Conservation (phyloP, 345 rosid genomes). For the Capsella bursapastoris region DNA sequence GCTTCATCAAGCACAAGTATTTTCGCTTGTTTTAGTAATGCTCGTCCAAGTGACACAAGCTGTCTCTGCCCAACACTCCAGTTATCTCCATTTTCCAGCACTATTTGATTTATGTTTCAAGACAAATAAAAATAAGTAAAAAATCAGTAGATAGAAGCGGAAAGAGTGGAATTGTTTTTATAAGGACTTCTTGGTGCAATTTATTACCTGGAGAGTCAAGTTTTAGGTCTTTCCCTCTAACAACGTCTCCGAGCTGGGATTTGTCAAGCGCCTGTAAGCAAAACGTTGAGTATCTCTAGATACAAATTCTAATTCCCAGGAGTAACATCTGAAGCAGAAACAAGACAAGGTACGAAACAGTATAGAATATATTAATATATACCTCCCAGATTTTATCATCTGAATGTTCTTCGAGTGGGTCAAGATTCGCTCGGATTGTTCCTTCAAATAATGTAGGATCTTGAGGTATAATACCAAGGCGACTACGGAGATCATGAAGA, state of each 20-base stretch:
- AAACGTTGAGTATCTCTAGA: slow-evolving; percentile 12
- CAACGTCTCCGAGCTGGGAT: slow-evolving; percentile 88
- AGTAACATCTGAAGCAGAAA: background rate
- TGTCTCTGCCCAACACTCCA: slow-evolving; percentile 99
- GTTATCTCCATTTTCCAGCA: slow-evolving; percentile 96
- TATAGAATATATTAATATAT: background rate
- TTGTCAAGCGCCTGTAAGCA: slow-evolving; percentile 86
- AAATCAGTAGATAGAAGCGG: slow-evolving; percentile 12
- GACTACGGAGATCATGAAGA: slow-evolving; percentile 95
- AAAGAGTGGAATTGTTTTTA: background rate
- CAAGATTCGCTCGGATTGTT: slow-evolving; percentile 91
- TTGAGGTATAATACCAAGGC: slow-evolving; percentile 95
- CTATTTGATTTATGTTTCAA: slow-evolving; percentile 49
- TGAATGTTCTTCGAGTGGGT: slow-evolving; percentile 93
- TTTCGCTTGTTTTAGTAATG: slow-evolving; percentile 87
- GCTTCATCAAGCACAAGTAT: slow-evolving; percentile 99
- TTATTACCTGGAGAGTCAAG: slow-evolving; percentile 85
- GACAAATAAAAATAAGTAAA: background rate
- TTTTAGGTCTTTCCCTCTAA: slow-evolving; percentile 83
- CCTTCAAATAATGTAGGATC: slow-evolving; percentile 99
- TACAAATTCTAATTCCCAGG: background rate
- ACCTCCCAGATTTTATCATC: slow-evolving; percentile 97
- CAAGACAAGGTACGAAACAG: background rate
- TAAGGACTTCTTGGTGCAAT: background rate
- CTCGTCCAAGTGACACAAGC: slow-evolving; percentile 90